Evolutionary conservation across 2,329 filamentous ascomycete species (phyloP), one percentile per base, ranked within the genome.

Genomic region (Alternaria triticimaculans): DNA sequence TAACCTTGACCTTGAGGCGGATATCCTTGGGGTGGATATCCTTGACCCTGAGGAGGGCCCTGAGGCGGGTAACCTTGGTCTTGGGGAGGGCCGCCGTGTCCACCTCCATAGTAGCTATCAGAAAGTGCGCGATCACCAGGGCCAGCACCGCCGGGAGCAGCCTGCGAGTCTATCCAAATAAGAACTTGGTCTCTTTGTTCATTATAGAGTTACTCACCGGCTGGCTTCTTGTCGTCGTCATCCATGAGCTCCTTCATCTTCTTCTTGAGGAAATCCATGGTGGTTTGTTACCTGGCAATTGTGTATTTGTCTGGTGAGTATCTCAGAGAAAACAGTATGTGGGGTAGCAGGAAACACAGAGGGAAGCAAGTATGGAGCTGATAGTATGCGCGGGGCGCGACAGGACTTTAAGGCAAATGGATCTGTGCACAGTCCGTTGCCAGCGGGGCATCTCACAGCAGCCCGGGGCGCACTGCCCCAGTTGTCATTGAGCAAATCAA

Each of bases 241-340:
- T 81, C 78, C 60, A 82, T 73, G 64, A 83, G 75, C 65, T 83
- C 81, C 67, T 81, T 81, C 72, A 81, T 82, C 66, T 83, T 79
- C 65, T 84, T 83, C 72, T 82, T 82, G 67, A 83, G 78, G 65
- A 84, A 83, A 58, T 82, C 82, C 82, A 84, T 83, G 46, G 8
- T 25, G 25, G 49, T 12, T 21, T 50, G 44, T 26, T 44, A 43
- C 11, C 30, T 12, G 54, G 46, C 28, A 64, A 51, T 33, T 30
- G 20, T 25, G 30, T 49, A 44, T 10, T 21, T 25, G 14, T 18
- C 43, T 11, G 9, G 18, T 33, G 12, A 20, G 14, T 48, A 30
- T 18, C 4, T 9, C 7, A 6, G 21, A n/a, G 21, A 45, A 25
- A 14, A 41, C 14, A 15, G 9, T 15, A 15, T 25, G 37, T 9